Evolutionary conservation across 495 filamentous ascomycete genomes (phyloP), one percentile per base, ranked within the genome.

Genomic region (Pseudotulostoma volvatum): DNA sequence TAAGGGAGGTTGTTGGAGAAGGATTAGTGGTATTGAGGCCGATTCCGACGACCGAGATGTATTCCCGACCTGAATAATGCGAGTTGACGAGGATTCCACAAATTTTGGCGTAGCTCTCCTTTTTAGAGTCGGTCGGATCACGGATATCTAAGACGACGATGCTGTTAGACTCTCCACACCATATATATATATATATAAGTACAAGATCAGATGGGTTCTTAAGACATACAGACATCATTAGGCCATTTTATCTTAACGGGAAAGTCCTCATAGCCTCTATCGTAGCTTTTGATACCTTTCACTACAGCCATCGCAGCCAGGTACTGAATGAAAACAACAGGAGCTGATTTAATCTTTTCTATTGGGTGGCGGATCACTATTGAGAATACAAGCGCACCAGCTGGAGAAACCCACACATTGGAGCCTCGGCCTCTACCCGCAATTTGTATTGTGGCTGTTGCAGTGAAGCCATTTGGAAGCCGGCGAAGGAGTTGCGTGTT

Each of bases 171-270:
- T n/a, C n/a, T n/a, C n/a, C n/a, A n/a, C n/a, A n/a, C n/a, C n/a
- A n/a, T n/a, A n/a, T 3, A 31, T 19, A 25, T n/a, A 18, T 7
- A 30, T 20, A 7, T 14, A n/a, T 40, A 35, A 2, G 15, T 13
- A 20, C 31, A 1, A 1, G 7, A 1, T 34, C 18, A 17, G 7
- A 15, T 16, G 17, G 18, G 8, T 33, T 14, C 7, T 7, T 11
- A 9, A 28, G 16, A 39, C 54, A 31, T 53, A 71, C 61, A 95
- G 43, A 97, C 82, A 53, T 97, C 90, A 44, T 97, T 97, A 5
- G 90, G 90, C 90, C 90, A 97, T 58, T 97, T 97, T 23, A 97
- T 52, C 54, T 83, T 84, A 28, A 96, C 73, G 7, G 82, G 83
- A 20, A 94, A 44, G 1, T 70, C 59, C 25, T 69, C 64, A 53